Base-by-base conservation (phyloP, 352 stramenopile genomes). In the Globisporangium splendens region DNA sequence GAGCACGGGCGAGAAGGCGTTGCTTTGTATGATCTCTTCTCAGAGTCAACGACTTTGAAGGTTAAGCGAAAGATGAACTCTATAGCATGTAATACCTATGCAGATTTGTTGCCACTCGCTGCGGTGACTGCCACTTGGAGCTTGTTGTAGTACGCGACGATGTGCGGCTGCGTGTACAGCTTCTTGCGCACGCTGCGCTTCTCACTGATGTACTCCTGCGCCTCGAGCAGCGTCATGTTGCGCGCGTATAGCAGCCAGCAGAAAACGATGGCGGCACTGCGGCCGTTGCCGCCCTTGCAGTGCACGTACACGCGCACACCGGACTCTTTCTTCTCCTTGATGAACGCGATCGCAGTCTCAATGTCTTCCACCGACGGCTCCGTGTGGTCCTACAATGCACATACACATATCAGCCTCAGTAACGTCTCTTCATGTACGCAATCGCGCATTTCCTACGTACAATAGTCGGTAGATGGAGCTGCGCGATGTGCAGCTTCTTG, bases 221-320 rank as follows among this genome's bases (percentile, higher is more conserved):
- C 72, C 39, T 92, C 75, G 39, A 84, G 31, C 17, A 87, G 74
- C 56, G 86, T 91, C 68, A 89, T 86, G 13, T 75, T 74, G 55
- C 84, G 85, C 31, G 68, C 65, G 12, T 81, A 69, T 15, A 98
- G 68, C 7, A 98, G 63, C 92, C 92, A 98, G 50, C 89, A 96
- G 61, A 97, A 95, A 1, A 86, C 92, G 51, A 96, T 84, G 1
- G 95, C 91, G 24, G 91, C 94, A 31, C 81, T 97, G 50, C 96
- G 83, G n/a, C 96, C 96, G 62, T 98, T 96, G 38, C 96, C 96
- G 38, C 91, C 90, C 72, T 98, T 97, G 79, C 96, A 99, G 67
- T 98, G 96, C 48, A 99, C 92, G 61, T 98, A 98, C n/a, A 98
- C 95, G 31, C 85, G 75, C 38, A 91, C 88, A 21, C 93, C 93